Base-by-base conservation (phyloP, 148 eudicot species). In the Hydrangea macrophylla region DNA sequence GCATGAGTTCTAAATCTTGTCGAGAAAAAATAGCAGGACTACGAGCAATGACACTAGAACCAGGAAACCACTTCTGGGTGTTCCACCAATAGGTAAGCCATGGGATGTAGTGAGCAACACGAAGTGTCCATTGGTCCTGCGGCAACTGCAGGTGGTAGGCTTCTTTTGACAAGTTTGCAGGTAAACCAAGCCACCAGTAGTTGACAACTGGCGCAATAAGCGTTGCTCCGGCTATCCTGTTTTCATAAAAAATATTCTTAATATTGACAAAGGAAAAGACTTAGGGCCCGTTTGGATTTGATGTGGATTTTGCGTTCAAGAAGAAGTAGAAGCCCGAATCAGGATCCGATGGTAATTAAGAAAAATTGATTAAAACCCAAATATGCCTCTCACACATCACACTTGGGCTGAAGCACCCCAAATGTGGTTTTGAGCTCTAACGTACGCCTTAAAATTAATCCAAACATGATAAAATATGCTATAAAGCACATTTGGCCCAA, bases 71-170 rank as follows among this genome's bases (percentile, higher is more conserved):
- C 55, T 83, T 84, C 62, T 88, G 94, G 26, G 97, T 82, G 64
- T 84, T 82, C 97, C 92, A 91, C 97, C 96, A 90, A 59, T 84
- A 82, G 58, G 82, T 75, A 32, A 90, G 82, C 94, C 85, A 81
- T 8, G 97, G 97, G 22, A 74, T n/a, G 40, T 86, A 82, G 67
- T 86, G 90, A 24, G 81, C 74, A 58, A 91, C 79, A 8, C 81
- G 72, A 31, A 75, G 27, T 7, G 91, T 74, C 91, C 84, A 81
- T 63, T 74, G 83, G 65, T 90, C 93, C 75, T 62, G 75, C 44
- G 70, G 72, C 57, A 81, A 76, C 55, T 72, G 83, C 79, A 44
- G 56, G 30, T 75, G 60, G 65, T 64, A 88, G 22, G 79, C 76
- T 68, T 77, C 83, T 8, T 35, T 55, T 1, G 85, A 74, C 30